Base-by-base conservation (phyloP, 345 rosid species). In the Hibiscus mutabilis region DNA sequence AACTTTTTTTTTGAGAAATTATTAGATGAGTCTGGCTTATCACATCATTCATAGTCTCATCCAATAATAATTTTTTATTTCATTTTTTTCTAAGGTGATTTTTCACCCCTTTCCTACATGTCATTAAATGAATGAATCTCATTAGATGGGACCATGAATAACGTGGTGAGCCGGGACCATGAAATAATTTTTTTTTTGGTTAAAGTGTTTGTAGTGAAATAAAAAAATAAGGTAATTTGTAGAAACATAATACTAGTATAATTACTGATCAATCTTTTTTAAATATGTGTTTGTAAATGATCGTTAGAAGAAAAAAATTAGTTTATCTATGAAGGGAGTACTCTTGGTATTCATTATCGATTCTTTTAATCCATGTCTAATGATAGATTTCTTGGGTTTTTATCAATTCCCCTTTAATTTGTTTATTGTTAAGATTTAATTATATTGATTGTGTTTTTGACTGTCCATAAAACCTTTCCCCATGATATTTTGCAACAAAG, bases 161-260 rank as follows among this genome's bases (percentile, higher is more conserved):
- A n/a, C n/a, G n/a, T n/a, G n/a, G n/a, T n/a, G n/a, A n/a, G n/a
- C n/a, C n/a, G n/a, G n/a, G n/a, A n/a, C n/a, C n/a, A n/a, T n/a
- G n/a, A n/a, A n/a, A 79, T 70, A 76, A 81, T 79, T 79, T 87
- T 86, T 81, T 92, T 89, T 88, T 86, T 84, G 83, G 81, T 82
- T 77, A 70, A 12, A 81, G 97, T 96, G 88, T 69, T 82, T 82
- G 84, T 79, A 79, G 80, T 79, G 47, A 74, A 79, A 42, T 70
- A 70, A 73, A 70, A 73, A 49, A 60, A 63, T 70, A 83, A 81
- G 84, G 84, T 79, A 84, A 57, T 82, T 78, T 80, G 88, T 83
- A 83, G 90, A 78, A 76, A 75, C 33, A 33, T 5, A 66, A 53
- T 6, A 29, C 71, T 64, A 78, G 75, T 84, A 69, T 58, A 65